Conservation (phyloP, 805 yeast species). For the Saccharomycopsis amapae region DNA sequence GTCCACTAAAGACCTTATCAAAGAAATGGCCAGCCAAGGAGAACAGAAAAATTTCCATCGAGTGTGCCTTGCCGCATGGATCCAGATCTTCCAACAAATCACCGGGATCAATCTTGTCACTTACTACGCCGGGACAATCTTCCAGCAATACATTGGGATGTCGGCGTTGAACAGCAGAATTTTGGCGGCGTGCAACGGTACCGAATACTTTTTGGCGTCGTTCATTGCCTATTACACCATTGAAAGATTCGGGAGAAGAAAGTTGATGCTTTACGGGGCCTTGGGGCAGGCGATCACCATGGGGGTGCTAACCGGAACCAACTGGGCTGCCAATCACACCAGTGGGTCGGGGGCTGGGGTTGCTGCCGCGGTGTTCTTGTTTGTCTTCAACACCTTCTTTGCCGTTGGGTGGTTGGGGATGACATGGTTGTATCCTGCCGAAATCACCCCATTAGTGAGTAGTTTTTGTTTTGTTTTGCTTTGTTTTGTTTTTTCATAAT, state of each 20-base stretch:
- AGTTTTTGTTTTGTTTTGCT: too few species aligned
- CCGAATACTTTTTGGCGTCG: slow-evolving; percentile 49
- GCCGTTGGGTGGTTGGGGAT: slow-evolving; percentile 36
- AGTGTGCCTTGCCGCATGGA: slow-evolving; percentile 53
- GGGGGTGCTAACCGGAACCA: slow-evolving; percentile 29
- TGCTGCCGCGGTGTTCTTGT: slow-evolving; percentile 61
- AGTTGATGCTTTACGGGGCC: slow-evolving; percentile 45
- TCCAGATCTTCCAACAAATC: slow-evolving; percentile 65
- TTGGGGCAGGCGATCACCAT: slow-evolving; percentile 42
- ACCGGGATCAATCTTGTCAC: slow-evolving; percentile 66
- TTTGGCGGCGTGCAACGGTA: slow-evolving; percentile 59
- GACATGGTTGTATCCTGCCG: slow-evolving; percentile 61
- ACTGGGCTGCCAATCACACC: slow-evolving; percentile 41
- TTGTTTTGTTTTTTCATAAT: too few species aligned
- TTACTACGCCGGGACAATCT: slow-evolving; percentile 53
- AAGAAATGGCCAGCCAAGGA: slow-evolving; percentile 38
- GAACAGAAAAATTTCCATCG: slow-evolving; percentile 56
- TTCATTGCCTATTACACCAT: slow-evolving; percentile 50
- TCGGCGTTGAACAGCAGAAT: slow-evolving; percentile 47
- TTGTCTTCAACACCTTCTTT: slow-evolving; percentile 42
- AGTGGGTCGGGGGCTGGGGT: slow-evolving; percentile 35
- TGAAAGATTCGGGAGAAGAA: slow-evolving; percentile 65
- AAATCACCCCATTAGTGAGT: slow-evolving; percentile 54
- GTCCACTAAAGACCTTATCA: slow-evolving; percentile 23
- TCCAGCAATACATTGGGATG: slow-evolving; percentile 44